Base-by-base conservation (phyloP, 2,329 filamentous ascomycete genomes). In the Calcarisporium arbuscula region DNA sequence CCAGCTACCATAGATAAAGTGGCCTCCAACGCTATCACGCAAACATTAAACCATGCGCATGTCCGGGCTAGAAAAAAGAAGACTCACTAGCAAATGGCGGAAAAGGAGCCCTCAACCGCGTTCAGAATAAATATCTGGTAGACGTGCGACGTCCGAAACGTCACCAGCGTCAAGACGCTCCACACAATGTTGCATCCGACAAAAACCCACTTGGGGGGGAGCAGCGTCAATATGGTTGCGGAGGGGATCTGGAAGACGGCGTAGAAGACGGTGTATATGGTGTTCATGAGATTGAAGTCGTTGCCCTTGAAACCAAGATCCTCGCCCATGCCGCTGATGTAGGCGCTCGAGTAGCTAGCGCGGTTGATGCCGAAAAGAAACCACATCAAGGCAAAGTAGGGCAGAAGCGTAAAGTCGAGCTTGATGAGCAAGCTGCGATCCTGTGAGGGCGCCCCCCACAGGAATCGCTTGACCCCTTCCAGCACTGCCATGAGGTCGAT, bases 321-420 rank as follows among this genome's bases (percentile, higher is more conserved):
- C 20, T 60, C 57, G 23, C 54, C 51, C 60, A 63, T 63, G 15
- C 60, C 59, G 32, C 59, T 62, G 36, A 64, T 63, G 42, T 64
- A 64, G 4, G 61, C 61, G 1, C 59, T 62, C 20, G 48, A 57
- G 40, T 67, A 67, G 41, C 58, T 63, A 19, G 64, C 55, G 9
- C 64, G 53, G 5, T 63, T 65, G 31, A 67, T 54, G 19, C 64
- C 64, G 36, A 67, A 67, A 4, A 67, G 48, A 32, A 67, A 67
- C 64, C 63, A 67, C n/a, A 67, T 60, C 10, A 66, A 45, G 0
- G 62, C 64, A 41, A 67, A 66, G 39, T 68, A 67, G 1, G 58
- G 56, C 15, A 65, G 51, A 6, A 65, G 48, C 1, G 61, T 65
- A 28, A 57, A 50, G 39, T 65, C 62, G 7, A 65, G 54, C 45